A percentile compares a stretch with the other conserved stretches of the same genome.
Evolutionary conservation across 2,329 filamentous ascomycete genomes (phyloP).

Genomic region (Anthostomella pinea): DNA sequence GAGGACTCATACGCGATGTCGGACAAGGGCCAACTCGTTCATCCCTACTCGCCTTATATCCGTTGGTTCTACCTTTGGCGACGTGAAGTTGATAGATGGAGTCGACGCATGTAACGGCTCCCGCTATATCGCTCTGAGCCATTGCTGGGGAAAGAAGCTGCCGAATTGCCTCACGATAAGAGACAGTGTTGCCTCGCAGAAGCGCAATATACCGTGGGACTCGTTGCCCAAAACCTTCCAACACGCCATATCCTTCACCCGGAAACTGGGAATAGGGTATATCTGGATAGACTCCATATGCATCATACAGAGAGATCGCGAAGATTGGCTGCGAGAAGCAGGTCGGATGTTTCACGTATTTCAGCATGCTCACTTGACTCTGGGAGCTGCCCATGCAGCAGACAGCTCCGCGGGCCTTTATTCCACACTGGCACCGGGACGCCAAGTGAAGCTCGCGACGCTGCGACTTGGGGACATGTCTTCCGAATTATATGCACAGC

Average conservation of each 20-base stretch:
- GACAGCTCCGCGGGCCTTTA: conserved; percentile 2
- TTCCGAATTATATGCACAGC: conserved; percentile 2
- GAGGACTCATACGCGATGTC: too few relatives aligned
- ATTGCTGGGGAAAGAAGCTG: conserved; percentile 1
- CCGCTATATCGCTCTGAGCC: conserved; percentile 3
- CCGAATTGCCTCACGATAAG: conserved; percentile 1
- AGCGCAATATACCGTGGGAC: conserved; percentile 1
- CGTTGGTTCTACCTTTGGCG: too few relatives aligned
- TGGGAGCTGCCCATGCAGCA: conserved; percentile 2
- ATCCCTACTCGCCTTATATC: too few relatives aligned
- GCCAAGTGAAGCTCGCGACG: conserved; percentile 2
- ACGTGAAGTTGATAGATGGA: too few relatives aligned
- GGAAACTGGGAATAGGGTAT: neutral
- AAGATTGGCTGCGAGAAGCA: conserved; percentile 1
- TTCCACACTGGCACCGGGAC: neutral
- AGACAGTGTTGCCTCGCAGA: neutral
- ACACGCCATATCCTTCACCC: conserved; percentile 1
- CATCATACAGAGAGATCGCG: conserved; percentile 2
- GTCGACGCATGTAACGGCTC: too few relatives aligned
- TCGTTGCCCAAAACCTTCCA: conserved; percentile 2
- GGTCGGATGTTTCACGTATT: conserved; percentile 3
- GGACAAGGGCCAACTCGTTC: too few relatives aligned
- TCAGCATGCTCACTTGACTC: conserved; percentile 2
- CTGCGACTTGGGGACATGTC: neutral
- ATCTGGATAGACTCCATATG: conserved; percentile 4